These are phyloP conservation scores for Pyricularia sp. DNA, from an alignment of 2,329 filamentous ascomycete species.

Conservation along the genomic window DNA sequence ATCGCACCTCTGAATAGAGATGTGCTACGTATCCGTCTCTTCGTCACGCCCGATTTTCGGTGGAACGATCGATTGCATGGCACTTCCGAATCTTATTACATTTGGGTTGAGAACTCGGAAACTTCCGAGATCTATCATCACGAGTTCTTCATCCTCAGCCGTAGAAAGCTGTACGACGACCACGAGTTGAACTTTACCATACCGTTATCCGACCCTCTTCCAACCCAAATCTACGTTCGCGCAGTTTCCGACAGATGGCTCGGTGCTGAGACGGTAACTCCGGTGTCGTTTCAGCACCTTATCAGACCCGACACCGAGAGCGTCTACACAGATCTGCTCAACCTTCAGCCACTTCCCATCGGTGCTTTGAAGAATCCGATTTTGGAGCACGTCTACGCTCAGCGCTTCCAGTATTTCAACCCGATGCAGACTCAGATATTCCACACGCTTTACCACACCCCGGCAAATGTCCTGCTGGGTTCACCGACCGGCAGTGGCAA, in stretches of 20 bases:
- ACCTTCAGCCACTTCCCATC: slow-evolving; percentile 83
- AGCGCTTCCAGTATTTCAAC: slow-evolving; percentile 94
- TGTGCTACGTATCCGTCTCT: slow-evolving; percentile 83
- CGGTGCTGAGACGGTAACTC: slow-evolving; percentile 88
- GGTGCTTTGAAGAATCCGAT: slow-evolving; percentile 78
- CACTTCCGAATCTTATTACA: slow-evolving; percentile 91
- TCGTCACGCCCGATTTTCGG: slow-evolving; percentile 76
- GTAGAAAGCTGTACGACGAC: slow-evolving; percentile 86
- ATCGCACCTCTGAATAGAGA: slow-evolving; percentile 94
- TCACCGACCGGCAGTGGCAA: slow-evolving; percentile 97
- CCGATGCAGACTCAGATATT: slow-evolving; percentile 99
- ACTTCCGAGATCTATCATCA: slow-evolving; percentile 97
- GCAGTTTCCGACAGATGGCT: slow-evolving; percentile 94
- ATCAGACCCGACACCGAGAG: slow-evolving; percentile 97
- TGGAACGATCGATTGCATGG: slow-evolving; percentile 96
- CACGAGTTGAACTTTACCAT: slow-evolving; percentile 98
- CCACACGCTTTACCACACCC: slow-evolving; percentile 88
- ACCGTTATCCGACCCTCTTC: slow-evolving; percentile 83
- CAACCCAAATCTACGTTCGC: slow-evolving; percentile 91
- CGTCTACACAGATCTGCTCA: slow-evolving; percentile 87
- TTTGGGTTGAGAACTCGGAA: slow-evolving; percentile 98
- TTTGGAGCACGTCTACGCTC: slow-evolving; percentile 78
- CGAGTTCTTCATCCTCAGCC: slow-evolving; percentile 88
- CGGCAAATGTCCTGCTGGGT: slow-evolving; percentile 84
- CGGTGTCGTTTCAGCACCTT: slow-evolving; percentile 94